phyloP scores from a whole-genome alignment of 768 basidiomycete genomes.

The Tulasnella sp. region DNA sequence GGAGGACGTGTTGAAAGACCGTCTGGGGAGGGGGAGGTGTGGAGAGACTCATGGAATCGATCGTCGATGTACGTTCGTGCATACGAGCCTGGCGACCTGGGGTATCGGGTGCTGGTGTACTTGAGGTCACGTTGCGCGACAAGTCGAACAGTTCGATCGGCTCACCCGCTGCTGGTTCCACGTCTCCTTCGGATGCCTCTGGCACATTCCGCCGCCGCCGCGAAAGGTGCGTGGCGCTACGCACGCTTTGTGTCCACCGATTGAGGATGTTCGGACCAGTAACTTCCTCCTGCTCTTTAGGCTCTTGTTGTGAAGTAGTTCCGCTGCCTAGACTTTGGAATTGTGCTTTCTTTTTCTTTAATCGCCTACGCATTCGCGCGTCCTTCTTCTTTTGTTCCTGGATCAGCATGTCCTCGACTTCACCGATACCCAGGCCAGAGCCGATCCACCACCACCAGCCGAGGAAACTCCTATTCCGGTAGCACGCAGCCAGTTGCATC shows the following conservation, averaged over 20 bases:
- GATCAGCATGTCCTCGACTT: slow-evolving; percentile 50
- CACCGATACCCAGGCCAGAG: slow-evolving; percentile 39
- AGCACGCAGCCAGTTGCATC: neutral
- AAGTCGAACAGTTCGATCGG: neutral
- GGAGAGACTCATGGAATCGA: slow-evolving; percentile 5
- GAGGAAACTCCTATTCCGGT: slow-evolving; percentile 37
- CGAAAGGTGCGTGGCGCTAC: neutral
- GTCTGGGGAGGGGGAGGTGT: slow-evolving; percentile 15
- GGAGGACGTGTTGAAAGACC: slow-evolving; percentile 4
- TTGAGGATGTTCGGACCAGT: slow-evolving; percentile 41
- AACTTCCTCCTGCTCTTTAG: slow-evolving; percentile 43
- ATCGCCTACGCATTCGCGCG: neutral
- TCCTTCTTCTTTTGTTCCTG: slow-evolving; percentile 24
- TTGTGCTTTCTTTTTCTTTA: slow-evolving; percentile 17
- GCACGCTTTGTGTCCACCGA: neutral
- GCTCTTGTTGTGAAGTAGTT: slow-evolving; percentile 37
- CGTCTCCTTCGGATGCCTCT: neutral
- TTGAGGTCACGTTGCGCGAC: neutral
- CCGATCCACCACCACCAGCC: slow-evolving; percentile 99
- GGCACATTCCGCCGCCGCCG: neutral
- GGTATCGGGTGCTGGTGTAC: neutral
- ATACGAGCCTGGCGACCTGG: neutral
- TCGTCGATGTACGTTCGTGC: neutral
- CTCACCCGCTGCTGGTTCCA: neutral
- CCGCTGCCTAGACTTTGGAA: slow-evolving; percentile 31